These are phyloP conservation scores for Ophiostoma triangulosporum DNA, from an alignment of 2,329 filamentous ascomycete genomes.

Conservation along the genomic window DNA sequence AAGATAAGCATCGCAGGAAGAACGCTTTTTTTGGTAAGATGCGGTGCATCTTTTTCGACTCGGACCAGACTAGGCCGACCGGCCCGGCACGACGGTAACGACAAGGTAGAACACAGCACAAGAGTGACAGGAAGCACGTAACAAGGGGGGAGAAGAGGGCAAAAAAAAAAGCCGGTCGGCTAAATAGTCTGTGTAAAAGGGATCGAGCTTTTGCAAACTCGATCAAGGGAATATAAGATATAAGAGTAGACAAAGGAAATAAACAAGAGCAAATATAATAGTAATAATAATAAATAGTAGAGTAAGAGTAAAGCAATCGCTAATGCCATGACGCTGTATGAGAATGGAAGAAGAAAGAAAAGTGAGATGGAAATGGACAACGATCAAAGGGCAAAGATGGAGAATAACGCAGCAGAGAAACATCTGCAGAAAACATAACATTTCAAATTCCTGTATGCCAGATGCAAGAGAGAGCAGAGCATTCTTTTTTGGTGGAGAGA, in stretches of 20 bases:
- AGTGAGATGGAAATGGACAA: constrained; percentile 22
- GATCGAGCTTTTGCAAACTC: neutral
- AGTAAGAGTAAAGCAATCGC: constrained; percentile 27
- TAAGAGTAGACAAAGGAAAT: neutral
- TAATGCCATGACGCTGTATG: constrained; percentile 32
- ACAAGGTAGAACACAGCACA: neutral
- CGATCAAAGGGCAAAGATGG: constrained; percentile 10
- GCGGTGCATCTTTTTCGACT: neutral
- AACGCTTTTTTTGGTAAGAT: constrained; percentile 2
- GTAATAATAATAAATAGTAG: constrained; percentile 17
- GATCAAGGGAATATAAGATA: neutral
- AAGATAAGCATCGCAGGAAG: neutral
- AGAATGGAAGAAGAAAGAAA: constrained; percentile 18
- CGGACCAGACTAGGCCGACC: neutral
- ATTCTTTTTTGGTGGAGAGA: constrained; percentile 23
- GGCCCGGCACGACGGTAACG: neutral
- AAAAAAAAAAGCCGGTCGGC: constrained; percentile 1
- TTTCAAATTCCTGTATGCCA: constrained; percentile 24
- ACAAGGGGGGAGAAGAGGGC: neutral
- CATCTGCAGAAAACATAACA: constrained; percentile 4
- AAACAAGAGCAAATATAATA: neutral
- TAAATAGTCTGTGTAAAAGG: constrained; percentile 1
- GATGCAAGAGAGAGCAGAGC: constrained; percentile 30
- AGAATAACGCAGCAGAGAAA: neutral
- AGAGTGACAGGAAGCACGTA: neutral